Percentiles rank a stretch among this genome's conserved stretches.
Evolutionary conservation across 2,329 filamentous ascomycete species (phyloP).

Genomic region (Tricladium varicosporioides): DNA sequence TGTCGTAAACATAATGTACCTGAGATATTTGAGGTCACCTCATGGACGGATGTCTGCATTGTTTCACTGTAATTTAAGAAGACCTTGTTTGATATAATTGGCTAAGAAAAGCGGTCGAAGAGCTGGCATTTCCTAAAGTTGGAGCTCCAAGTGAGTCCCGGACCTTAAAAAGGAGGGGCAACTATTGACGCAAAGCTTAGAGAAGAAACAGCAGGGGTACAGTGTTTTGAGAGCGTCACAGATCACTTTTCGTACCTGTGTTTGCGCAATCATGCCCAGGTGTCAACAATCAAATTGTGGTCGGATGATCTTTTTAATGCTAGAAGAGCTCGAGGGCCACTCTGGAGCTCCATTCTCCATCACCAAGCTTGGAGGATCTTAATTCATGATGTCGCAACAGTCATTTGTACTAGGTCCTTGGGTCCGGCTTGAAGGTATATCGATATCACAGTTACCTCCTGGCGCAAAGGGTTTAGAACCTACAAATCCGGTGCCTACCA

Average conservation of each 20-base stretch:
- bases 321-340: neutral
- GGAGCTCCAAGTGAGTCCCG: neutral
- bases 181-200: neutral
- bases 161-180: neutral
- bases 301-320: neutral
- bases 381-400: neutral
- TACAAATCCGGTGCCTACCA: slow-evolving; percentile 11
- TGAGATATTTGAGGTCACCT: no score
- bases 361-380: neutral
- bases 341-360: neutral
- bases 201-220: neutral
- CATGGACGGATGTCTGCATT: no score
- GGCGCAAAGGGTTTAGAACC: slow-evolving; percentile 26
- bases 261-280: slow-evolving; percentile 2
- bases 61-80: no score
- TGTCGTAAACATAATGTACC: neutral
- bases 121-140: neutral
- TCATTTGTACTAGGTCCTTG: slow-evolving; percentile 41
- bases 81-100: neutral
- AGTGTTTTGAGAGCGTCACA: slow-evolving; percentile 14
- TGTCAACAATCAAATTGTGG: neutral
- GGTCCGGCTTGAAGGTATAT: slow-evolving; percentile 54
- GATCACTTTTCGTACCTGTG: neutral
- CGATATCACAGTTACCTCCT: slow-evolving; percentile 46
- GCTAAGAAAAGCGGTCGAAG: neutral